Evolutionary conservation across 2,329 filamentous ascomycete genomes (phyloP).

Genomic region (Fusarium pseudocircinatum): DNA sequence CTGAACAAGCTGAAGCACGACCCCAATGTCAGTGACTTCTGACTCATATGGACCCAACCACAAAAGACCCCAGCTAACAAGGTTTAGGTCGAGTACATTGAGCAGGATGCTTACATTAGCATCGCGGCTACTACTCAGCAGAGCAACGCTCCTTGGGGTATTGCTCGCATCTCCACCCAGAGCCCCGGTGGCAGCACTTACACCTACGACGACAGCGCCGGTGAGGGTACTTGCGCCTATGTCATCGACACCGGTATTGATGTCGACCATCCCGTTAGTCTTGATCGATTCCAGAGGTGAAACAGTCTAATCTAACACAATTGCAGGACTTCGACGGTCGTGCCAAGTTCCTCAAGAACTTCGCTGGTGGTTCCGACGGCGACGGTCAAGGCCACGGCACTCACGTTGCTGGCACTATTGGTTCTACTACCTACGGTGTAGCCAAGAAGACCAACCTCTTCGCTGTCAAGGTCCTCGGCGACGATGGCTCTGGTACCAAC

Average conservation of each 20-base stretch:
- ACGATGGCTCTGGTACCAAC: constrained; percentile 45
- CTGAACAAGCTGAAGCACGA: constrained; percentile 41
- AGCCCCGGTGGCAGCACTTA: constrained; percentile 46
- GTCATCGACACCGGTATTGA: constrained; percentile 59
- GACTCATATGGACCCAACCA: not conserved
- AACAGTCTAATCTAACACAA: not conserved
- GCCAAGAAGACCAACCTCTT: constrained; percentile 56
- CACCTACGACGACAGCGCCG: constrained; percentile 53
- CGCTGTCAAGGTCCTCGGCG: constrained; percentile 58
- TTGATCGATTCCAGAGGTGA: not conserved
- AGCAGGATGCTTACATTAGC: constrained; percentile 51
- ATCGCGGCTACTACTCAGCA: constrained; percentile 45
- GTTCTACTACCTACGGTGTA: constrained; percentile 49
- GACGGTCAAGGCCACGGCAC: constrained; percentile 56
- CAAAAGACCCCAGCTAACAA: not conserved
- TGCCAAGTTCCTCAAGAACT: constrained; percentile 47
- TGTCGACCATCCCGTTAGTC: constrained; percentile 49
- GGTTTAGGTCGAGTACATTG: constrained; percentile 50
- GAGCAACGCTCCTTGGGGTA: constrained; percentile 51
- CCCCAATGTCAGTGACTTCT: constrained; percentile 34
- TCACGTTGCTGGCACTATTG: constrained; percentile 49
- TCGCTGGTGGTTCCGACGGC: constrained; percentile 32
- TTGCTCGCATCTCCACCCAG: constrained; percentile 51
- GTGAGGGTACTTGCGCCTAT: constrained; percentile 55
- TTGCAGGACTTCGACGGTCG: constrained; percentile 48